Evolutionary conservation across 495 filamentous ascomycete genomes (phyloP).

Genomic region (Jackrogersella multiformis): DNA sequence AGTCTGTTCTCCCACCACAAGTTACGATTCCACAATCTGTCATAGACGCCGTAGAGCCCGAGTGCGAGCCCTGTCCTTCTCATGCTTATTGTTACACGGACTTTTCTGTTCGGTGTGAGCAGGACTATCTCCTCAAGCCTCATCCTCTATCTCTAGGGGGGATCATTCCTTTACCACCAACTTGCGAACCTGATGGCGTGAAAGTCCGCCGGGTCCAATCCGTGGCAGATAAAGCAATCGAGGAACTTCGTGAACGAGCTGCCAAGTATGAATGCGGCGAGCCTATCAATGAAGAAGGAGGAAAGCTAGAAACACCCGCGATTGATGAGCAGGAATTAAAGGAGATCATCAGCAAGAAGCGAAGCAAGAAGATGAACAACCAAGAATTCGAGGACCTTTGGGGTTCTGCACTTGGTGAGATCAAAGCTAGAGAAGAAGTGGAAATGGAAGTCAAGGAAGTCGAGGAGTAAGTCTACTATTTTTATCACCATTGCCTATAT

Average conservation of each 20-base stretch:
- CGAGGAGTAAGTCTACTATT: slow-evolving; percentile 74
- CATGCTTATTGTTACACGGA: slow-evolving; percentile 89
- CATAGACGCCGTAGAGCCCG: slow-evolving; percentile 71
- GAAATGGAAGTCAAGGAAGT: too few relatives aligned
- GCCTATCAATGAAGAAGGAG: slow-evolving; percentile 68
- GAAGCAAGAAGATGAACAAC: slow-evolving; percentile 80
- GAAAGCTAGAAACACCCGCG: slow-evolving; percentile 65
- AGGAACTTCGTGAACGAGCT: slow-evolving; percentile 83
- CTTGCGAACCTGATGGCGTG: slow-evolving; percentile 94
- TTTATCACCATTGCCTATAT: not conserved
- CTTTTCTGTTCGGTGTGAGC: slow-evolving; percentile 80
- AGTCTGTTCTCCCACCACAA: slow-evolving; percentile 41
- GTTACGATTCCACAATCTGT: slow-evolving; percentile 70
- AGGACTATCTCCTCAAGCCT: slow-evolving; percentile 83
- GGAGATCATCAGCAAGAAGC: slow-evolving; percentile 73
- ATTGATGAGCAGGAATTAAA: slow-evolving; percentile 82
- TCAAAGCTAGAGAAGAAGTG: slow-evolving; percentile 83
- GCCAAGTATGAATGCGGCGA: slow-evolving; percentile 93
- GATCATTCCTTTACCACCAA: slow-evolving; percentile 83
- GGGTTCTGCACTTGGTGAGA: slow-evolving; percentile 85
- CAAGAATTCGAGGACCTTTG: slow-evolving; percentile 93
- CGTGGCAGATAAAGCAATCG: slow-evolving; percentile 87
- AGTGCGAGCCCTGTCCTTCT: slow-evolving; percentile 89
- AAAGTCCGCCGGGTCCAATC: slow-evolving; percentile 86
- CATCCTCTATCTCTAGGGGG: slow-evolving; percentile 87